phyloP scores from a whole-genome alignment of 108 stramenopile genomes.

The Nitzschia sp. region DNA sequence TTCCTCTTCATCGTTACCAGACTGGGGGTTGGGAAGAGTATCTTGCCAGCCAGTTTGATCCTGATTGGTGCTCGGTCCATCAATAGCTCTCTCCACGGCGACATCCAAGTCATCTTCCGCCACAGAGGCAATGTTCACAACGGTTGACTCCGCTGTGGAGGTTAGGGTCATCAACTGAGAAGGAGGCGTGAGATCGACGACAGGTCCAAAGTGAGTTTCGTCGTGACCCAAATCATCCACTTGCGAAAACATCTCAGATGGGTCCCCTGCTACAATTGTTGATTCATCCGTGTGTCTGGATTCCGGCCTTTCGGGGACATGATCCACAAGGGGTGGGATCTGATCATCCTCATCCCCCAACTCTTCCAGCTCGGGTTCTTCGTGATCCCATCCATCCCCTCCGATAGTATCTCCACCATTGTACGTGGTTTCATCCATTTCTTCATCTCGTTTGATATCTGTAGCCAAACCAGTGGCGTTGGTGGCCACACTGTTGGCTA shows the following conservation, averaged over 20 bases:
- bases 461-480: slow-evolving; percentile 8
- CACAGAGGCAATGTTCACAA: slow-evolving; percentile 44
- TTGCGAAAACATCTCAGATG: slow-evolving; percentile 48
- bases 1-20: slow-evolving; percentile 37
- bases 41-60: slow-evolving; percentile 33
- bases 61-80: slow-evolving; percentile 28
- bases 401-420: slow-evolving; percentile 22
- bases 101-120: slow-evolving; percentile 41
- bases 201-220: slow-evolving; percentile 45
- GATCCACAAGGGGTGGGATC: slow-evolving; percentile 42
- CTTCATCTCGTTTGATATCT: slow-evolving; percentile 33
- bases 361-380: slow-evolving; percentile 24
- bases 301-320: slow-evolving; percentile 40
- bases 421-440: slow-evolving; percentile 41
- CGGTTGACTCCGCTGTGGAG: slow-evolving; percentile 42
- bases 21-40: slow-evolving; percentile 46
- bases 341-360: slow-evolving; percentile 14
- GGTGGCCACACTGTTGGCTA: slow-evolving; percentile 17
- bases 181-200: slow-evolving; percentile 44
- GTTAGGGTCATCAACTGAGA: slow-evolving; percentile 1
- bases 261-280: slow-evolving; percentile 44
- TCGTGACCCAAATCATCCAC: slow-evolving; percentile 48
- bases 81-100: slow-evolving; percentile 27
- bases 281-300: slow-evolving; percentile 44
- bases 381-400: slow-evolving; percentile 35